These are phyloP conservation scores for Cytospora paraplurivora DNA, from an alignment of 2,329 filamentous ascomycete species.

Conservation along the genomic window DNA sequence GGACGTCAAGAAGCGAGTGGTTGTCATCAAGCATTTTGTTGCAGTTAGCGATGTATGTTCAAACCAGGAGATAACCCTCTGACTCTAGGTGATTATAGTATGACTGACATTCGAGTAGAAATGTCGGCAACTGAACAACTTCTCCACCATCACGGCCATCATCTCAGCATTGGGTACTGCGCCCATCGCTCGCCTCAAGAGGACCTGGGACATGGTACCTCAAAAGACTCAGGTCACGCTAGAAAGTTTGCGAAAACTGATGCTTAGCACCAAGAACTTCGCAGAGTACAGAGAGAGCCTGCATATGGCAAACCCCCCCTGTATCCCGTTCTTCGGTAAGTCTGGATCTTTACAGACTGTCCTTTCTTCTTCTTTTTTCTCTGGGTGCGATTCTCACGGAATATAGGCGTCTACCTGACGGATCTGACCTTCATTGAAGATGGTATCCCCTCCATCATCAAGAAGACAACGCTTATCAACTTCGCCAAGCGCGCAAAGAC, in stretches of 20 bases:
- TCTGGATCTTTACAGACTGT: constrained; percentile 7
- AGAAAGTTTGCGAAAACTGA: constrained; percentile 89
- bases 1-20: constrained; percentile 93
- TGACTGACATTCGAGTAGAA: constrained; percentile 59
- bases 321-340: constrained; percentile 96
- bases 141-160: constrained; percentile 95
- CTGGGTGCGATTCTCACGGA: constrained; percentile 25
- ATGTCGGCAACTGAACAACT: constrained; percentile 93
- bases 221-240: constrained; percentile 77
- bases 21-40: constrained; percentile 98
- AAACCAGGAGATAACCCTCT: background rate
- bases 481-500: constrained; percentile 98
- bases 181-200: constrained; percentile 87
- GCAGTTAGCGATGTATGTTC: constrained; percentile 85
- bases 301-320: constrained; percentile 91
- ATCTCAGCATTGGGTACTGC: constrained; percentile 94
- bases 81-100: background rate
- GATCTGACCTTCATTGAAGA: constrained; percentile 99
- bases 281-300: constrained; percentile 92
- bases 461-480: constrained; percentile 96
- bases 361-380: background rate
- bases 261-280: constrained; percentile 98
- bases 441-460: constrained; percentile 93
- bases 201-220: constrained; percentile 94
- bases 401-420: constrained; percentile 85